Evolutionary conservation across 2,329 filamentous ascomycete genomes (phyloP).

Genomic region (Scedosporium dehoogii): DNA sequence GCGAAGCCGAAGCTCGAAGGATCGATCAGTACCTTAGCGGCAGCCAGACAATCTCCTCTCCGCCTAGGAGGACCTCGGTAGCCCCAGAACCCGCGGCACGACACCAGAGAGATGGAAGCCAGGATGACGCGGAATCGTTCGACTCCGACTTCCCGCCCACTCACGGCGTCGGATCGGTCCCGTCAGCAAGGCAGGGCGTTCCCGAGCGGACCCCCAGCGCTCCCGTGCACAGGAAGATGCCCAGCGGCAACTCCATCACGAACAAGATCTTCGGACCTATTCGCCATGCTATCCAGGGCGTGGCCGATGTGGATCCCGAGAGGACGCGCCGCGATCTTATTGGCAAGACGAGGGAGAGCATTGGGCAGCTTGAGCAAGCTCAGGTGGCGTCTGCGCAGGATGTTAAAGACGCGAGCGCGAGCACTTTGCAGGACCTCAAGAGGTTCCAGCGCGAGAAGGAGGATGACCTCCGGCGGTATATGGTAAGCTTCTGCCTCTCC

Average conservation of each 20-base stretch:
- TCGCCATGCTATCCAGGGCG: conserved; percentile 89
- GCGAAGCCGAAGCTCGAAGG: conserved; percentile 82
- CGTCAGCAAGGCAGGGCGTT: conserved; percentile 65
- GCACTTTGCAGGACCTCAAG: conserved; percentile 80
- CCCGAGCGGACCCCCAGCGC: conserved; percentile 40
- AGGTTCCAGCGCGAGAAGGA: conserved; percentile 95
- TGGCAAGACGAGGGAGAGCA: conserved; percentile 85
- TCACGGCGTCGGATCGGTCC: conserved; percentile 62
- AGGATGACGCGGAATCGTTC: conserved; percentile 78
- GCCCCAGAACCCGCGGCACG: conserved; percentile 14
- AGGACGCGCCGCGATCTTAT: conserved; percentile 86
- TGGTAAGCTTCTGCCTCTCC: conserved; percentile 55
- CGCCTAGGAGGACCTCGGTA: conserved; percentile 25
- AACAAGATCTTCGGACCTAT: conserved; percentile 91
- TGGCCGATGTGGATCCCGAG: conserved; percentile 93
- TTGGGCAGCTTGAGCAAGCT: conserved; percentile 81
- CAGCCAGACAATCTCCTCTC: conserved; percentile 53
- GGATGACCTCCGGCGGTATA: conserved; percentile 84
- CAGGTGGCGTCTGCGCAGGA: conserved; percentile 81
- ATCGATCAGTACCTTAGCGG: conserved; percentile 86
- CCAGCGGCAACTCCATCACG: conserved; percentile 84
- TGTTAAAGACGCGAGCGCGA: conserved; percentile 83
- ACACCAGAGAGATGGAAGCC: conserved; percentile 44
- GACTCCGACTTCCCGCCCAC: conserved; percentile 94
- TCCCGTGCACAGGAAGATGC: conserved; percentile 60